phyloP scores from a whole-genome alignment of 306 rosid species.

The Quercus ilex region DNA sequence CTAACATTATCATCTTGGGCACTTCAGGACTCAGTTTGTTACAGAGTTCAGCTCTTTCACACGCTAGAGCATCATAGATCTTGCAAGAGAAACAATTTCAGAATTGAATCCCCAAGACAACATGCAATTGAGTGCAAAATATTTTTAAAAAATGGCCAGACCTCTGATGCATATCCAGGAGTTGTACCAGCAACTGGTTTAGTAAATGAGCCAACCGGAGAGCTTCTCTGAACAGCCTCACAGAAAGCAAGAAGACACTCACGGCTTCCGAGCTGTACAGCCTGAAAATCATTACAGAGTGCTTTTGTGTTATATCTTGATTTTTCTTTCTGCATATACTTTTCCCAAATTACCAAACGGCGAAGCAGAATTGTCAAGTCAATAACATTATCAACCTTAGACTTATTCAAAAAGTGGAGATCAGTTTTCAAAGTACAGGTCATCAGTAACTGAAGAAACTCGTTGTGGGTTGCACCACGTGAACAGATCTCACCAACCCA shows the following conservation, averaged over 20 bases:
- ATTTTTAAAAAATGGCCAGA: slow-evolving; percentile 16
- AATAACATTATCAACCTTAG: not conserved
- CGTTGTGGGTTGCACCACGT: not conserved
- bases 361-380: not conserved
- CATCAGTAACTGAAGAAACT: not conserved
- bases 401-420: not conserved
- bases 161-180: slow-evolving; percentile 99
- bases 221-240: slow-evolving; percentile 91
- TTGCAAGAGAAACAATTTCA: slow-evolving; percentile 1
- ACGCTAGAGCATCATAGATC: not conserved
- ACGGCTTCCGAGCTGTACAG: slow-evolving; percentile 72
- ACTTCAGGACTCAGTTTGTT: not conserved
- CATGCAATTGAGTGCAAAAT: not conserved
- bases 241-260: slow-evolving; percentile 85
- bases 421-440: not conserved
- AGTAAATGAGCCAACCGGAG: slow-evolving; percentile 84
- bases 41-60: not conserved
- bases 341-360: not conserved
- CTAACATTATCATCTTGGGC: not conserved
- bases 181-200: slow-evolving; percentile 80
- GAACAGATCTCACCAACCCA: slow-evolving; percentile 7
- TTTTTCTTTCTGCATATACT: not conserved
- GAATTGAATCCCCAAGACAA: not conserved
- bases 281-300: slow-evolving; percentile 45
- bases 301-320: not conserved